Conservation (phyloP, 169 alveolate genomes). For the Cryptosporidium xiaoi region DNA sequence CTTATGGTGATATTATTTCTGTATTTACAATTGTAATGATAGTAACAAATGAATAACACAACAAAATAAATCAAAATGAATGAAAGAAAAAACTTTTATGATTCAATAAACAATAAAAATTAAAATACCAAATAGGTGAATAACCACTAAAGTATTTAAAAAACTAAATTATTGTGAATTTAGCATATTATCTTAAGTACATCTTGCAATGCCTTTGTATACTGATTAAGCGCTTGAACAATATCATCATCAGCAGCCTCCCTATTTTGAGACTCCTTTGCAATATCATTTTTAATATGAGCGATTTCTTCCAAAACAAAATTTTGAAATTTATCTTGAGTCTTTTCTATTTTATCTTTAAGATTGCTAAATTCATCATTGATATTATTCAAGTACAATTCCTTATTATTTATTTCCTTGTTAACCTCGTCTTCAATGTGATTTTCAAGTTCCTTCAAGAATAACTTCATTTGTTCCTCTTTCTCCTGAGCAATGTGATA, state of each 20-base stretch:
- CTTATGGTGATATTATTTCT: no score
- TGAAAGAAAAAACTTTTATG: no score
- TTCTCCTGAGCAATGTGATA: conserved; percentile 69
- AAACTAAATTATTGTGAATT: no score
- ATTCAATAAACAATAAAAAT: neutral
- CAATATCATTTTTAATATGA: conserved; percentile 82
- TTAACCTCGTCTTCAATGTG: conserved; percentile 61
- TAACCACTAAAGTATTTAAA: neutral
- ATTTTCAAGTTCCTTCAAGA: conserved; percentile 46
- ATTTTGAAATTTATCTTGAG: conserved; percentile 79
- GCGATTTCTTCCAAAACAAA: conserved; percentile 85
- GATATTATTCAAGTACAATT: conserved; percentile 7
- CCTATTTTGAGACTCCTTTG: conserved; percentile 86
- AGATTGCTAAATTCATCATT: conserved; percentile 33
- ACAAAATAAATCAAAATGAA: neutral
- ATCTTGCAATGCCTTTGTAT: conserved; percentile 87
- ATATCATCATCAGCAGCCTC: conserved; percentile 92
- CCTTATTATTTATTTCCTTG: conserved; percentile 36
- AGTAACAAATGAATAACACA: no score
- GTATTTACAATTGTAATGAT: no score
- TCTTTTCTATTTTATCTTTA: conserved; percentile 57
- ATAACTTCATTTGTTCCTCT: conserved; percentile 58
- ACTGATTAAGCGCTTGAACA: conserved; percentile 90
- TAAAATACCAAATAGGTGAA: neutral
- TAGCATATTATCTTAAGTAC: conserved; percentile 80